Conservation (phyloP, 2,329 filamentous ascomycete genomes). For the Penicillium sp. region DNA sequence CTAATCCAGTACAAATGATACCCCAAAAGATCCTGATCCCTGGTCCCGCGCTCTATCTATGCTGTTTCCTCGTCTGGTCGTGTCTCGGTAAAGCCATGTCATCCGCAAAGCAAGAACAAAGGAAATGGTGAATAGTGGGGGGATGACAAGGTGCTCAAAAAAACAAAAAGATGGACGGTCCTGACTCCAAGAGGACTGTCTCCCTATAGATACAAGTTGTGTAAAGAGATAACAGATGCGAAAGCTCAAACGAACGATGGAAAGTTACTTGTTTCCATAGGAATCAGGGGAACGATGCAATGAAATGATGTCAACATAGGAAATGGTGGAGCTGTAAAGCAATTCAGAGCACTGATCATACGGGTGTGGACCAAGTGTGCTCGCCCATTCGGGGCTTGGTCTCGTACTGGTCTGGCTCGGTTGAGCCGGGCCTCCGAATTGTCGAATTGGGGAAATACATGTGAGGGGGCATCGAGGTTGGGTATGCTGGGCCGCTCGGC, state of each 20-base stretch:
- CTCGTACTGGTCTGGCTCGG: constrained; percentile 67
- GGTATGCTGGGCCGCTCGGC: constrained; percentile 54
- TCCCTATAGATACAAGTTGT: constrained; percentile 13
- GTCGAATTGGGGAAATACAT: constrained; percentile 71
- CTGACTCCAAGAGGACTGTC: constrained; percentile 6
- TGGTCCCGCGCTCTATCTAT: constrained; percentile 21
- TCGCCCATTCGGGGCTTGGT: constrained; percentile 51
- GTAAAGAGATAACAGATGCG: constrained; percentile 10
- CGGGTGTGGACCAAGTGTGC: constrained; percentile 38
- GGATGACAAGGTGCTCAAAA: constrained; percentile 15
- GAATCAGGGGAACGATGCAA: constrained; percentile 27
- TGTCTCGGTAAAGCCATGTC: constrained; percentile 27
- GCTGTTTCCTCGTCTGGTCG: constrained; percentile 28
- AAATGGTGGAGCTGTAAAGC: constrained; percentile 14
- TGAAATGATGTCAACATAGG: constrained; percentile 20
- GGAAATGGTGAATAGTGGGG: constrained; percentile 6
- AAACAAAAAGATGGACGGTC: constrained; percentile 9
- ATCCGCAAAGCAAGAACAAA: constrained; percentile 22
- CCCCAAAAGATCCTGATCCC: constrained; percentile 15
- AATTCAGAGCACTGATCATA: constrained; percentile 18
- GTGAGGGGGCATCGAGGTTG: constrained; percentile 51
- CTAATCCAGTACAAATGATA: constrained; percentile 21
- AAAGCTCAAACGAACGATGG: constrained; percentile 14
- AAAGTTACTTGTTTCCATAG: constrained; percentile 19
- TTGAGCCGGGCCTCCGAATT: constrained; percentile 71